Conservation (phyloP, 2,329 filamentous ascomycete genomes). For the Colletotrichum musicola region DNA sequence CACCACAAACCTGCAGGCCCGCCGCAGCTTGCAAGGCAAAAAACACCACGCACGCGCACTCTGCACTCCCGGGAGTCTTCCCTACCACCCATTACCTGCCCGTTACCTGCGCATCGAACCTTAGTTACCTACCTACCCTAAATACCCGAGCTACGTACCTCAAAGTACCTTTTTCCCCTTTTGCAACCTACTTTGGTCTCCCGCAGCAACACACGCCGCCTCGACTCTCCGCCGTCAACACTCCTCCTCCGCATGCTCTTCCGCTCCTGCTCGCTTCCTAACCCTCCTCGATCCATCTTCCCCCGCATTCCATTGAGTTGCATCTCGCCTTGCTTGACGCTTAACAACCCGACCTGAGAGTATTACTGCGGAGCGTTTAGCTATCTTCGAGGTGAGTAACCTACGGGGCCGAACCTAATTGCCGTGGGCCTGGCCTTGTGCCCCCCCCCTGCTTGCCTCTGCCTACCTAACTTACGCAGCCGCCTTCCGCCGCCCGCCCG, state of each 20-base stretch:
- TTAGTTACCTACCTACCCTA: too few species aligned
- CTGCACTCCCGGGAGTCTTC: too few species aligned
- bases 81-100: too few species aligned
- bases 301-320: conserved; percentile 22
- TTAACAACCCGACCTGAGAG: too few species aligned
- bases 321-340: not conserved
- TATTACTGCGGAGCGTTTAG: too few species aligned
- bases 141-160: too few species aligned
- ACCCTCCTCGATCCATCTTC: not conserved
- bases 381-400: conserved; percentile 11
- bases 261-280: not conserved
- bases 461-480: not conserved
- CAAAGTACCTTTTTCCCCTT: too few species aligned
- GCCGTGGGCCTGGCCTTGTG: conserved; percentile 10
- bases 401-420: conserved; percentile 27
- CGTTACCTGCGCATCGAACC: too few species aligned
- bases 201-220: conserved; percentile 8
- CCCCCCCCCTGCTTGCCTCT: conserved; percentile 27
- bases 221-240: conserved; percentile 4
- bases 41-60: not conserved
- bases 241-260: not conserved
- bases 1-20: conserved; percentile 3
- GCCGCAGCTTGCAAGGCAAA: not conserved
- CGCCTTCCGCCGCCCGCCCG: not conserved
- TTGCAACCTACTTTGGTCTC: not conserved